These are phyloP conservation scores for Fusarium virguliforme DNA, from an alignment of 2,329 filamentous ascomycete species.

Conservation along the genomic window DNA sequence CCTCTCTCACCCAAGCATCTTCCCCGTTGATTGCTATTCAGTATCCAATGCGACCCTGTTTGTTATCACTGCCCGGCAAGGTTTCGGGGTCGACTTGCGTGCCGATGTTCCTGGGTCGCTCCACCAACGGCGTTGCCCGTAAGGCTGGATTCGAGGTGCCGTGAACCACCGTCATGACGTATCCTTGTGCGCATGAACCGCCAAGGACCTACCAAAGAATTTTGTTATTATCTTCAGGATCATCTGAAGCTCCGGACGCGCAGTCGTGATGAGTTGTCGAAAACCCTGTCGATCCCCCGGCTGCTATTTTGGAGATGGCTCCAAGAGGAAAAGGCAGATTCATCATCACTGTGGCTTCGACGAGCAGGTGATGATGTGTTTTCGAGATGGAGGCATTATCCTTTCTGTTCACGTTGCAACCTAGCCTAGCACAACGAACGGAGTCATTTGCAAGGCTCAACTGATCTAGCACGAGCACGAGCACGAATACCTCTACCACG, in stretches of 20 bases:
- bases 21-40: slow-evolving; percentile 41
- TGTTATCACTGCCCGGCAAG: slow-evolving; percentile 30
- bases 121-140: slow-evolving; percentile 17
- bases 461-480: background rate
- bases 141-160: slow-evolving; percentile 21
- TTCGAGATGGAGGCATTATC: background rate
- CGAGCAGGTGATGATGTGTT: background rate
- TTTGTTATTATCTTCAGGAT: slow-evolving; percentile 10
- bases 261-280: slow-evolving; percentile 14
- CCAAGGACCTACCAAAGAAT: slow-evolving; percentile 22
- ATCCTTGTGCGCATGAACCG: slow-evolving; percentile 29
- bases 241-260: slow-evolving; percentile 7
- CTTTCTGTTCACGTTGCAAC: background rate
- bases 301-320: background rate
- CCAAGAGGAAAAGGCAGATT: background rate
- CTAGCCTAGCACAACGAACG: background rate
- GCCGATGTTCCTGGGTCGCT: slow-evolving; percentile 16
- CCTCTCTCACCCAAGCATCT: slow-evolving; percentile 23
- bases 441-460: background rate
- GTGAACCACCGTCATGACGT: slow-evolving; percentile 31
- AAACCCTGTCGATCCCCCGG: slow-evolving; percentile 7
- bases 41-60: slow-evolving; percentile 26
- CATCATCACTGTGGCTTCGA: slow-evolving; percentile 45
- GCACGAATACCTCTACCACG: slow-evolving; percentile 48
- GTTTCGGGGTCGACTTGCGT: slow-evolving; percentile 23